These are phyloP conservation scores for Deinandra increscens DNA, from an alignment of 129 eudicot species.

Conservation along the genomic window DNA sequence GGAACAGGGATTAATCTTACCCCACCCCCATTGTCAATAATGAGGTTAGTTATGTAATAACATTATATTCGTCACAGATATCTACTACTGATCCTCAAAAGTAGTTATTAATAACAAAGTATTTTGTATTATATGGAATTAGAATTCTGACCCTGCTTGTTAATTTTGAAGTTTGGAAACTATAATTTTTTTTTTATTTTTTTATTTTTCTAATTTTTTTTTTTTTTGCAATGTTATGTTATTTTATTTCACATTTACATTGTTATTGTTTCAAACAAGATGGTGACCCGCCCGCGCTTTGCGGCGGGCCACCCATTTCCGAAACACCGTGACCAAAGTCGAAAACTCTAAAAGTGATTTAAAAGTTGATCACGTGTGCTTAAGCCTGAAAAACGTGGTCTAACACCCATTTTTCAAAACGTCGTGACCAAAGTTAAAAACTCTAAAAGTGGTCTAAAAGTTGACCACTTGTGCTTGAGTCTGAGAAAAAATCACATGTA, in stretches of 20 bases:
- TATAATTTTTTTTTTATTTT: not conserved
- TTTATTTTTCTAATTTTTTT: too few relatives aligned
- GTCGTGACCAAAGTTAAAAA: too few relatives aligned
- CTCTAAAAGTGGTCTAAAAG: too few relatives aligned
- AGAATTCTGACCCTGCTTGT: not conserved
- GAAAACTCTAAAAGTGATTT: too few relatives aligned
- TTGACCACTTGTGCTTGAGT: too few relatives aligned
- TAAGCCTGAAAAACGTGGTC: too few relatives aligned
- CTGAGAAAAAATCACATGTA: too few relatives aligned
- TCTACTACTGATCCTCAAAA: not conserved
- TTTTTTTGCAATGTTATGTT: not conserved
- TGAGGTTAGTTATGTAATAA: slow-evolving; percentile 47
- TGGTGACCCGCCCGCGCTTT: too few relatives aligned
- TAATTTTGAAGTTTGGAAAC: not conserved
- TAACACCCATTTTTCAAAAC: too few relatives aligned
- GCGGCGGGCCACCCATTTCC: too few relatives aligned
- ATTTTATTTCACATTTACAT: not conserved
- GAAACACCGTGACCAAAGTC: too few relatives aligned
- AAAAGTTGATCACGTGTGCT: too few relatives aligned
- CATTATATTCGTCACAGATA: not conserved
- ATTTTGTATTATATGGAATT: not conserved
- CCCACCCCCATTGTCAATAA: slow-evolving; percentile 84
- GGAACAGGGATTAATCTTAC: slow-evolving; percentile 95
- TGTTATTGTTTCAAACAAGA: not conserved
- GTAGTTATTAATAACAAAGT: not conserved